phyloP scores from a whole-genome alignment of 176 grass and related monocot genomes.

The Cenchrus purpureus region DNA sequence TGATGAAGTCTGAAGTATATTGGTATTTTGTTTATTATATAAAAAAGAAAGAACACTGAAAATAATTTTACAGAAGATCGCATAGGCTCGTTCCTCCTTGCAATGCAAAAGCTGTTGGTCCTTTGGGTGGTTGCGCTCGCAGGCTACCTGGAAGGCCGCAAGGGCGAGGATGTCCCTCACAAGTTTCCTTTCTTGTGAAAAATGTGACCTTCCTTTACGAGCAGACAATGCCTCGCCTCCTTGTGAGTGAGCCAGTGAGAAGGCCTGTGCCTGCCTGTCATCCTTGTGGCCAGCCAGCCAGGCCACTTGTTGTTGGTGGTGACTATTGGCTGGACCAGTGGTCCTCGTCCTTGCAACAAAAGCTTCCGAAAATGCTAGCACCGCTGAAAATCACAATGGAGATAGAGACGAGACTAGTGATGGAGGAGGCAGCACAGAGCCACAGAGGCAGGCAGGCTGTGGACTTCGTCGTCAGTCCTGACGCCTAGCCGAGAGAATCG shows the following conservation, averaged over 20 bases:
- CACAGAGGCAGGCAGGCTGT: too few relatives aligned
- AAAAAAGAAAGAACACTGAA: neutral
- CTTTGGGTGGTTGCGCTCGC: neutral
- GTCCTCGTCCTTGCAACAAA: neutral
- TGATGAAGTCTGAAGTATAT: too few relatives aligned
- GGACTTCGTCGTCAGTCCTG: too few relatives aligned
- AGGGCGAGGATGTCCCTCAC: neutral
- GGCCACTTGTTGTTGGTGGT: neutral
- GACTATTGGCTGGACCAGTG: neutral
- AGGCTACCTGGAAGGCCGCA: slow-evolving; percentile 9
- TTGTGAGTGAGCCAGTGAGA: neutral
- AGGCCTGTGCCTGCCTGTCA: neutral
- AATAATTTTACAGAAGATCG: neutral
- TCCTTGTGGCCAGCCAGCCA: neutral
- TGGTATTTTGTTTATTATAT: neutral
- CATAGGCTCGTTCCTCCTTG: neutral
- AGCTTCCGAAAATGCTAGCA: neutral
- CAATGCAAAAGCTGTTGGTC: neutral
- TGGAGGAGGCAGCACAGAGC: too few relatives aligned
- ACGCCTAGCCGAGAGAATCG: neutral
- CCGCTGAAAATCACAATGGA: neutral
- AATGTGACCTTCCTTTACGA: neutral
- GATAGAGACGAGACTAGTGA: too few relatives aligned
- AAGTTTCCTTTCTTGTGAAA: neutral
- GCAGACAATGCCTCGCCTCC: neutral